Evolutionary conservation across 495 filamentous ascomycete species (phyloP), one percentile per base, ranked within the genome.

Genomic region (Xylaria sp.): DNA sequence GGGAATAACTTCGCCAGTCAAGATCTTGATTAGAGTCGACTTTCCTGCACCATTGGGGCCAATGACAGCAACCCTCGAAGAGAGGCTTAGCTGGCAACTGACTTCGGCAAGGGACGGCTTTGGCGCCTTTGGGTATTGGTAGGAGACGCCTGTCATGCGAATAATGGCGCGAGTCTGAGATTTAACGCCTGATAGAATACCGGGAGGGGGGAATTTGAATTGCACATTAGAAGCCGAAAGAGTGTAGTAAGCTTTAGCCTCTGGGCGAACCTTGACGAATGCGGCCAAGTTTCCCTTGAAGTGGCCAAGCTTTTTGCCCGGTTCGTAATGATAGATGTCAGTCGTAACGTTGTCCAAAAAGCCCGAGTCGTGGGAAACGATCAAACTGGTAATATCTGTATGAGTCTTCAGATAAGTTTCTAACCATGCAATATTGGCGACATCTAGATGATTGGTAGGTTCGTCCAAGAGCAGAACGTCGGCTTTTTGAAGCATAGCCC

Each of bases 261-360:
- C 96, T n/a, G 96, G 96, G 78, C 92, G 94, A 75, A 92, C 82
- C 80, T 93, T 90, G 78, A 99, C 96, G 75, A 99, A 98, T 24
- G 87, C 93, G 43, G 93, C 91, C 37, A 99, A 89, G 79, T 99
- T 99, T 71, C 96, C 96, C 80, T 91, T 93, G 87, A 97, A 98
- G 83, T 89, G 93, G 48, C 92, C 92, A 5, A 99, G 89, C 84
- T 98, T 98, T 90, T 99, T 99, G 76, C 88, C 85, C 24, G 86
- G 87, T 81, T 99, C 96, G 84, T 99, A 99, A 83, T 99, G 96
- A 84, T 98, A 98, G 81, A 99, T 97, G 79, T 99, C 97, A 6
- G 96, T 99, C 76, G 95, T 98, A 68, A 99, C 93, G 40, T 93
- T 92, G 79, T 99, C 96, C 50, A 99, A 84, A 88, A 99, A 99